Base-by-base conservation (phyloP, 805 yeast genomes). In the Clavispora vitiphila region DNA sequence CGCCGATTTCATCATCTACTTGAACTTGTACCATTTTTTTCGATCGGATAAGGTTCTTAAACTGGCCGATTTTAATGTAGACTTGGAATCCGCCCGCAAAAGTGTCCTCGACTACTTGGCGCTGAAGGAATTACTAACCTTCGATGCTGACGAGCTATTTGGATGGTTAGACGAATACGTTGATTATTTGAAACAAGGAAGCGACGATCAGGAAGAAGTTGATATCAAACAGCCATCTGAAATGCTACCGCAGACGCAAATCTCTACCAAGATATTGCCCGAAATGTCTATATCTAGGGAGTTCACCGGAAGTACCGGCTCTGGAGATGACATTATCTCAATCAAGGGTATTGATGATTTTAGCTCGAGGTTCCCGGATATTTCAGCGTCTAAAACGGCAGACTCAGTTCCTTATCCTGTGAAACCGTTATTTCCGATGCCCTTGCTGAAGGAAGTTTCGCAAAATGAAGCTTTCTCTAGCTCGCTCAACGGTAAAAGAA, bases 21-120 rank as follows among this genome's bases (percentile, higher is more conserved):
- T 69, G 41, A 67, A 69, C 43, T 58, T 69, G 27, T 69, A 65
- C 58, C 64, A 65, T 40, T 69, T 69, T 46, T 69, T 65, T 50
- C 60, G 61, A 39, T 48, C 59, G 14, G 58, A 66, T 39, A 62
- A 60, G 11, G 40, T 51, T 19, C 42, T 64, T 19, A 47, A 44
- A 16, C 57, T 50, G 15, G 43, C 51, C 19, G 44, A 50, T 2
- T 54, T 57, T 38, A 42, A 46, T 19, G 50, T 63, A 8, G 49
- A 57, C 10, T 48, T 64, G 34, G 26, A 30, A 9, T 35, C 47
- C 8, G 40, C 64, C 15, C 48, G 67, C 7, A 35, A 38, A 22
- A 51, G 58, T 56, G 46, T 61, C 14, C 29, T 64, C 18, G 54
- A 53, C 24, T 69, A 63, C 49, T 55, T 69, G 44, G 45, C 42